phyloP scores from a whole-genome alignment of 805 yeast genomes.

The Yamadazyma laniorum region DNA sequence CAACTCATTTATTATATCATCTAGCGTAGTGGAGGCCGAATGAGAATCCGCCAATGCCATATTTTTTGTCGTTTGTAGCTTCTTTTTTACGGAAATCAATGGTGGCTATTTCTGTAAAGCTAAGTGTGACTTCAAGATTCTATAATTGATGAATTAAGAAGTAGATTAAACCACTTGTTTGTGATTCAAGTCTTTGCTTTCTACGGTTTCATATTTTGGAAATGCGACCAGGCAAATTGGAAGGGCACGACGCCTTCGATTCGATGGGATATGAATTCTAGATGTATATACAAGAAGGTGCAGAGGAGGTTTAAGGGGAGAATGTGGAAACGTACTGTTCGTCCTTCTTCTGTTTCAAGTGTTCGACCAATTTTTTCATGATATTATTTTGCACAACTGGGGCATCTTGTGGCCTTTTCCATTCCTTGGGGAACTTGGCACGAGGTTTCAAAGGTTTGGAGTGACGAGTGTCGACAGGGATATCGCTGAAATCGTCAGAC shows the following conservation, averaged over 20 bases:
- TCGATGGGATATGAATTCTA: no score
- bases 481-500: constrained; percentile 64
- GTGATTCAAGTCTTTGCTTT: no score
- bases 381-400: constrained; percentile 47
- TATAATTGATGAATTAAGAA: background rate
- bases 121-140: constrained; percentile 1
- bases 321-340: constrained; percentile 24
- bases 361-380: constrained; percentile 30
- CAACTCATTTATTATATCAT: constrained; percentile 51
- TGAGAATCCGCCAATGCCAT: constrained; percentile 13
- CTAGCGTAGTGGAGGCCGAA: constrained; percentile 44
- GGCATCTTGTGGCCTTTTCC: constrained; percentile 70
- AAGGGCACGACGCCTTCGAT: no score
- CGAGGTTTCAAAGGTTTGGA: constrained; percentile 41
- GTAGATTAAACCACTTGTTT: background rate
- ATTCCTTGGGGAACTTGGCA: constrained; percentile 67
- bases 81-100: no score
- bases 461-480: constrained; percentile 82
- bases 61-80: background rate
- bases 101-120: no score
- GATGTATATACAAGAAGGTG: background rate
- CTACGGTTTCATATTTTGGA: no score
- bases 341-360: constrained; percentile 33
- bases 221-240: no score
- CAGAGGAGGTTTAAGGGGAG: background rate